Evolutionary conservation across 2,329 filamentous ascomycete genomes (phyloP).

Genomic region (Clonostachys byssicola): DNA sequence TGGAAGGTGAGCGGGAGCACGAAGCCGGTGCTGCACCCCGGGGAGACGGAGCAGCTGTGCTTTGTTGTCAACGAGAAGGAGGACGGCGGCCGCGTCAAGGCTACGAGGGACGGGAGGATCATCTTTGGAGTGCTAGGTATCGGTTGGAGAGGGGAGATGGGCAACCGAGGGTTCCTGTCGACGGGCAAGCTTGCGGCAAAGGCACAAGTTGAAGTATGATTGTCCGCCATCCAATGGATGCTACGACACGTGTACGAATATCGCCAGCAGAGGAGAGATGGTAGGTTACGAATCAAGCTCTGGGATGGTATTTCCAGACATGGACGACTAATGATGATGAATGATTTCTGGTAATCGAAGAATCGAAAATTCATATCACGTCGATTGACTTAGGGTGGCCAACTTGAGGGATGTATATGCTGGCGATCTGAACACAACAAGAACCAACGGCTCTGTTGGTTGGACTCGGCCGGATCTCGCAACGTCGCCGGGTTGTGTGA

Average conservation of each 20-base stretch:
- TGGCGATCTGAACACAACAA: too few relatives aligned
- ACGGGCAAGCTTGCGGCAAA: constrained; percentile 74
- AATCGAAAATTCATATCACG: too few relatives aligned
- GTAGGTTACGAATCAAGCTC: too few relatives aligned
- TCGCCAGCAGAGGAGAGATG: background rate
- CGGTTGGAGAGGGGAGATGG: constrained; percentile 87
- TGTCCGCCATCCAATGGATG: background rate
- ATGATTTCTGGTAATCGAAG: too few relatives aligned
- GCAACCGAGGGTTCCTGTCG: constrained; percentile 79
- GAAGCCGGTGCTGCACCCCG: constrained; percentile 55
- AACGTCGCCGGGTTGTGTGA: too few relatives aligned
- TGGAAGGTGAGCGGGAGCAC: constrained; percentile 40
- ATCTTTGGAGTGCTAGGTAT: constrained; percentile 79
- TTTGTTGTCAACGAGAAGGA: constrained; percentile 49
- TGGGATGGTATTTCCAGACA: too few relatives aligned
- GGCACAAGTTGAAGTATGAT: constrained; percentile 1
- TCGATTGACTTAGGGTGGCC: too few relatives aligned
- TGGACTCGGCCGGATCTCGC: too few relatives aligned
- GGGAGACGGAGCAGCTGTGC: constrained; percentile 63
- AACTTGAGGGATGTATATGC: too few relatives aligned
- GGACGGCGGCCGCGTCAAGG: constrained; percentile 29
- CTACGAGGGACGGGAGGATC: constrained; percentile 52
- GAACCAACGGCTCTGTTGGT: too few relatives aligned
- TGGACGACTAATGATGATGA: too few relatives aligned
- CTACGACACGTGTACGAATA: background rate